These are phyloP conservation scores for Paramecium tetraurelia DNA, from an alignment of 73 alveolate genomes.

Conservation along the genomic window DNA sequence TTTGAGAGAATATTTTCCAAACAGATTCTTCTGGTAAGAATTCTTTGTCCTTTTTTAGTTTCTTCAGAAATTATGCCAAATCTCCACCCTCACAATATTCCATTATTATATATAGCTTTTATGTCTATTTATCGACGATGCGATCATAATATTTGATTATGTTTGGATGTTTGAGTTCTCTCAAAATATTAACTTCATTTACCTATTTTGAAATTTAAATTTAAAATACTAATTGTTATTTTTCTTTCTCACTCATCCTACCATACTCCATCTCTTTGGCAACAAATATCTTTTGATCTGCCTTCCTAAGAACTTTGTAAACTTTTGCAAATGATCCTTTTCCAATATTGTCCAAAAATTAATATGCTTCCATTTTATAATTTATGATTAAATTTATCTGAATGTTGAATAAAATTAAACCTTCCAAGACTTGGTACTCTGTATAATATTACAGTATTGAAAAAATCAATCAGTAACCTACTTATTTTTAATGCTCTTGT, in stretches of 20 bases:
- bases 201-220: background rate
- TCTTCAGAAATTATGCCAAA: conserved; percentile 78
- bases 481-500: too few species aligned
- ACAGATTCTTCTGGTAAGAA: conserved; percentile 84
- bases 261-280: conserved; percentile 93
- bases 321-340: conserved; percentile 93
- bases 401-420: background rate
- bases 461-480: too few species aligned
- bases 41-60: conserved; percentile 74
- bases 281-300: conserved; percentile 79
- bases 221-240: conserved; percentile 75
- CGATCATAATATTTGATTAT: conserved; percentile 91
- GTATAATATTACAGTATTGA: too few species aligned
- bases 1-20: conserved; percentile 90
- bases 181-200: conserved; percentile 89
- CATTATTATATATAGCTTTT: conserved; percentile 89
- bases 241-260: conserved; percentile 87
- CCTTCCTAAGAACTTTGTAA: conserved; percentile 78
- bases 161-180: conserved; percentile 81
- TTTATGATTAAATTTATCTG: background rate
- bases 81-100: conserved; percentile 98
- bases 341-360: conserved; percentile 82
- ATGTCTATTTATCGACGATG: conserved; percentile 85
- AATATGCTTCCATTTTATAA: conserved; percentile 87
- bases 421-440: background rate